Conservation (phyloP, 805 yeast genomes). For the Kodamaea jinghongensis region DNA sequence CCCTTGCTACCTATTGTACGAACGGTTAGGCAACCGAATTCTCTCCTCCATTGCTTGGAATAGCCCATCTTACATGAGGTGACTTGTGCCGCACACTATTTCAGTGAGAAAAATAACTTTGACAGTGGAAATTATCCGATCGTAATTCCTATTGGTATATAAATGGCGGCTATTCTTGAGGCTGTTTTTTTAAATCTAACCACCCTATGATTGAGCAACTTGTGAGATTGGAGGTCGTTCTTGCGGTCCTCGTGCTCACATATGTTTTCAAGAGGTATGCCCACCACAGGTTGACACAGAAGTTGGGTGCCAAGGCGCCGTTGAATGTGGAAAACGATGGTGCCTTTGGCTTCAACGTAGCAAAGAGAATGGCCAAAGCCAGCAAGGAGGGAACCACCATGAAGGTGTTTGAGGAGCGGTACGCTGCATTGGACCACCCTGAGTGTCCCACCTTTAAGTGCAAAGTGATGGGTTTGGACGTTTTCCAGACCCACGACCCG, state of each 20-base stretch:
- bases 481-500: conserved; percentile 17
- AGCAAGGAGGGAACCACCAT: conserved; percentile 19
- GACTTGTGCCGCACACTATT: too few species aligned
- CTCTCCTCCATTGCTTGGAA: too few species aligned
- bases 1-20: too few species aligned
- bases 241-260: not conserved
- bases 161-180: too few species aligned
- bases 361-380: conserved; percentile 10
- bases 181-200: too few species aligned
- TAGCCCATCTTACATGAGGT: too few species aligned
- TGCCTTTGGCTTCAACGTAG: conserved; percentile 18
- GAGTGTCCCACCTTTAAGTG: conserved; percentile 15
- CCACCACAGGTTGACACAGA: not conserved
- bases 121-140: too few species aligned
- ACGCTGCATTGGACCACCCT: conserved; percentile 12
- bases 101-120: too few species aligned
- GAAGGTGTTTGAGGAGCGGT: conserved; percentile 18
- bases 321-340: conserved; percentile 10
- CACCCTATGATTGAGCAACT: not conserved
- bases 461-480: conserved; percentile 10
- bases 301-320: conserved; percentile 13
- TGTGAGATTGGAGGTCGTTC: conserved; percentile 1
- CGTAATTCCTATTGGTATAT: too few species aligned
- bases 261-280: not conserved
- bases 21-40: too few species aligned